Evolutionary conservation across 345 rosid species (phyloP).

Genomic region (Rhizophora apiculata): DNA sequence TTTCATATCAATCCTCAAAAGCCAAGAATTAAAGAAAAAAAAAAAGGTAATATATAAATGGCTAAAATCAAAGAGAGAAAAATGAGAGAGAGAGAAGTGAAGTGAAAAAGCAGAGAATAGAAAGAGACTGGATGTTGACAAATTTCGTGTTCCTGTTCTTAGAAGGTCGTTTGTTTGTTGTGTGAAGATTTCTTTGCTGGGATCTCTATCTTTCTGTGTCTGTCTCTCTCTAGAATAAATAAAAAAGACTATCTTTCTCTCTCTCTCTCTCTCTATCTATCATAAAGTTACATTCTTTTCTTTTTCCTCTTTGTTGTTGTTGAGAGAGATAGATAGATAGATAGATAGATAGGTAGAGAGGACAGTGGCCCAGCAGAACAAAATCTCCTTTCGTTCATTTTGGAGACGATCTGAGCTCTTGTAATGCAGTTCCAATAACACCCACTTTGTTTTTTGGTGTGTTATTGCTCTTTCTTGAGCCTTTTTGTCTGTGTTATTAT

Average conservation of each 20-base stretch:
- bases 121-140: constrained; percentile 96
- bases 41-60: neutral
- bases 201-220: constrained; percentile 46
- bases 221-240: constrained; percentile 27
- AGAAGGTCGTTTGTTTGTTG: constrained; percentile 60
- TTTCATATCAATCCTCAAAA: constrained; percentile 14
- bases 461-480: constrained; percentile 6
- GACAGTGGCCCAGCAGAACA: constrained; percentile 87
- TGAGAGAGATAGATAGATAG: neutral
- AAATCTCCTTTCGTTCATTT: constrained; percentile 40
- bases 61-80: neutral
- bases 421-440: constrained; percentile 44
- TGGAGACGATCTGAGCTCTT: constrained; percentile 60
- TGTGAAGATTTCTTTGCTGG: constrained; percentile 73
- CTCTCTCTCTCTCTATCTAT: too few relatives aligned
- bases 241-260: constrained; percentile 1
- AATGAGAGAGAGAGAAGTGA: constrained; percentile 15
- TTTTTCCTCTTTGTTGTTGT: constrained; percentile 16
- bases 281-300: constrained; percentile 23
- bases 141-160: constrained; percentile 45
- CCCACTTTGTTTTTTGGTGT: constrained; percentile 39
- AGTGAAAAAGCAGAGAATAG: constrained; percentile 73
- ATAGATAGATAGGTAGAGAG: constrained; percentile 36
- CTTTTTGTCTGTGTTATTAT: neutral
- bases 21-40: neutral